Base-by-base conservation (phyloP, 2,329 filamentous ascomycete genomes). In the Monilinia polystroma region DNA sequence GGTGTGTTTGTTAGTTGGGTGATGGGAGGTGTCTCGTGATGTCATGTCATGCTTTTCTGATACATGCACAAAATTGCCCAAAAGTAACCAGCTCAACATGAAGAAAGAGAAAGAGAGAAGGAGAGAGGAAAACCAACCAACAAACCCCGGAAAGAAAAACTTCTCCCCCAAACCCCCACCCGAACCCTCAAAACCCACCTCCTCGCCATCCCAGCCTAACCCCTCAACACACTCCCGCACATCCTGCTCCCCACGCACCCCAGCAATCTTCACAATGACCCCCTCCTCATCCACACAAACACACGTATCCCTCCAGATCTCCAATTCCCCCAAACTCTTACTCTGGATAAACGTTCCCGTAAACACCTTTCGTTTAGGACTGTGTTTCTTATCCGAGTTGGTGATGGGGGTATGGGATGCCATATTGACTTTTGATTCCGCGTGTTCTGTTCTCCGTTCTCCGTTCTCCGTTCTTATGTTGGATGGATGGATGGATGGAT, bases 131-230 rank as follows among this genome's bases (percentile, higher is more conserved):
- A 20, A 49, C 69, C 68, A 72, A 90, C 89, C 89, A 68, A 95
- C 87, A 75, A 94, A 93, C 7, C 91, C 91, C 0, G 91, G 91
- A 73, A 95, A 94, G 81, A 92, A 93, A 80, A 94, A 94, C 65
- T 90, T 84, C 14, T 83, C 83, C 4, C 81, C 80, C 54, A 77
- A 74, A 20, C 70, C 64, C 38, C 54, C 62, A 38, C 64, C 52
- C 3, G 75, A 66, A 55, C 77, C 63, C 41, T 56, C 63, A 26
- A 62, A 63, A 2, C 1, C 58, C 43, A 73, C 68, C 23, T 73
- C 70, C 29, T 71, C 71, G 14, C 68, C 67, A 75, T 79, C 20
- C 77, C 77, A 77, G 20, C 70, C 77, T 71, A 69, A 70, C 68
- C 62, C 73, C 64, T 68, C 79, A 67, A 69, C 79, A 66, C 51